Evolutionary conservation across 1,139 yeast species (phyloP).

Genomic region (Taphrina pruni): DNA sequence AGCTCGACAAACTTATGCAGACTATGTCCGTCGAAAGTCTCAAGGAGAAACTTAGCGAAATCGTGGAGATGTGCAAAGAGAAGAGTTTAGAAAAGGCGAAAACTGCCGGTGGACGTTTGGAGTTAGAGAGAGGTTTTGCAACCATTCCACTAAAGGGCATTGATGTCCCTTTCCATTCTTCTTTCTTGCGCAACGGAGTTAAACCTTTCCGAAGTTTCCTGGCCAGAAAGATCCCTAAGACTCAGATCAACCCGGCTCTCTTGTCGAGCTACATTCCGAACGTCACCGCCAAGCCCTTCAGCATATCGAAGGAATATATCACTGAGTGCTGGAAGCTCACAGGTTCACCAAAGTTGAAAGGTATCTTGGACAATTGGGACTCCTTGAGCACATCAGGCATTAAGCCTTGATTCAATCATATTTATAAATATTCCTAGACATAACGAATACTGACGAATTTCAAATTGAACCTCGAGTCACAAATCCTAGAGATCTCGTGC

Average conservation of each 20-base stretch:
- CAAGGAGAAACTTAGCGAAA: slow-evolving; percentile 82
- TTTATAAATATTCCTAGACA: not conserved
- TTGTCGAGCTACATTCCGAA: slow-evolving; percentile 95
- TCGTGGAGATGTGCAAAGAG: slow-evolving; percentile 81
- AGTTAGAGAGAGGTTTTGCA: slow-evolving; percentile 96
- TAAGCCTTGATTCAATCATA: not conserved
- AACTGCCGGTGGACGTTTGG: slow-evolving; percentile 65
- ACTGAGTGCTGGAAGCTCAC: slow-evolving; percentile 93
- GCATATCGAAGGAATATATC: slow-evolving; percentile 93
- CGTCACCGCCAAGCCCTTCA: slow-evolving; percentile 96
- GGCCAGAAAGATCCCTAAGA: slow-evolving; percentile 92
- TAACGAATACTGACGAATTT: no score
- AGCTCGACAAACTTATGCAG: slow-evolving; percentile 84
- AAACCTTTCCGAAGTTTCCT: slow-evolving; percentile 98
- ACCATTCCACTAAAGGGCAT: slow-evolving; percentile 98
- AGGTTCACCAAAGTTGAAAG: slow-evolving; percentile 86
- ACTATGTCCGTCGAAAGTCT: slow-evolving; percentile 84
- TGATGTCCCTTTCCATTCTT: slow-evolving; percentile 98
- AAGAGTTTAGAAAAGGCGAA: slow-evolving; percentile 86
- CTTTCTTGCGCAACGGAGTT: slow-evolving; percentile 96
- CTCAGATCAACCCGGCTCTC: slow-evolving; percentile 92
- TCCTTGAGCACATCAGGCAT: not conserved
- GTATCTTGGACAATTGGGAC: slow-evolving; percentile 86
- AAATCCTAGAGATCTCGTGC: no score
- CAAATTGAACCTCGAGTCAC: no score